Percentiles rank a stretch among this genome's conserved stretches.
These are phyloP conservation scores for Neospora caninum DNA, from an alignment of 169 alveolate species.

Conservation along the genomic window DNA sequence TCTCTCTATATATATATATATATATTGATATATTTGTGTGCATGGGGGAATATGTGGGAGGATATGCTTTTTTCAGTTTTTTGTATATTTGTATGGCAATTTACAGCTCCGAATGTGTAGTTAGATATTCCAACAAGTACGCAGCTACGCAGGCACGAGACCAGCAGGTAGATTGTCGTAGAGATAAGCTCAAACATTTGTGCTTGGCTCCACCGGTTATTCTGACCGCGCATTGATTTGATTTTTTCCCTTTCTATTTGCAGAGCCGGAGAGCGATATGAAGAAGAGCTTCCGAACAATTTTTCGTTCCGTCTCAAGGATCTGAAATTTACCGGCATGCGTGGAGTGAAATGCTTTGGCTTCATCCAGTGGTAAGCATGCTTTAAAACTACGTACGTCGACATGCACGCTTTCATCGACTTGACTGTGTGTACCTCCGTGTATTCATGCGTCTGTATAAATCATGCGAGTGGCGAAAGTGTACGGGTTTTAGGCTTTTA, in stretches of 20 bases:
- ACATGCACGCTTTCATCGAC: background rate
- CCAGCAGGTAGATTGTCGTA: too few species aligned
- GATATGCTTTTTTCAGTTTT: background rate
- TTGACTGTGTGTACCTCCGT: background rate
- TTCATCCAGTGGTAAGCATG: slow-evolving; percentile 56
- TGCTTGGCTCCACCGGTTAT: too few species aligned
- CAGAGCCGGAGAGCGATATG: background rate
- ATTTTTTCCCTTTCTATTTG: background rate
- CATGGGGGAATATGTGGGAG: background rate
- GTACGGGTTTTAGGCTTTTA: background rate
- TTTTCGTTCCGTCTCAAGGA: slow-evolving; percentile 65
- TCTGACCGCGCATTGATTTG: background rate
- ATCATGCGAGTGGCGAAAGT: background rate
- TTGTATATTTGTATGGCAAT: too few species aligned
- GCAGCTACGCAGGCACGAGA: too few species aligned
- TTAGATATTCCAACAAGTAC: too few species aligned
- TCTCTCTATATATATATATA: too few species aligned
- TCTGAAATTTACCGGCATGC: slow-evolving; percentile 62
- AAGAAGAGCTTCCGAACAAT: slow-evolving; percentile 51
- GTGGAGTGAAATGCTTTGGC: slow-evolving; percentile 69
- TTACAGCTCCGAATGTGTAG: too few species aligned
- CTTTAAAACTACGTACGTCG: background rate
- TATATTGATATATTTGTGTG: too few species aligned
- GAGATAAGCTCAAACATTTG: too few species aligned
- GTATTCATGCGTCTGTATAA: background rate